Percentiles rank a stretch among this genome's conserved stretches.
phyloP scores from a whole-genome alignment of 2,329 filamentous ascomycete genomes.

The Didymella pomorum region DNA sequence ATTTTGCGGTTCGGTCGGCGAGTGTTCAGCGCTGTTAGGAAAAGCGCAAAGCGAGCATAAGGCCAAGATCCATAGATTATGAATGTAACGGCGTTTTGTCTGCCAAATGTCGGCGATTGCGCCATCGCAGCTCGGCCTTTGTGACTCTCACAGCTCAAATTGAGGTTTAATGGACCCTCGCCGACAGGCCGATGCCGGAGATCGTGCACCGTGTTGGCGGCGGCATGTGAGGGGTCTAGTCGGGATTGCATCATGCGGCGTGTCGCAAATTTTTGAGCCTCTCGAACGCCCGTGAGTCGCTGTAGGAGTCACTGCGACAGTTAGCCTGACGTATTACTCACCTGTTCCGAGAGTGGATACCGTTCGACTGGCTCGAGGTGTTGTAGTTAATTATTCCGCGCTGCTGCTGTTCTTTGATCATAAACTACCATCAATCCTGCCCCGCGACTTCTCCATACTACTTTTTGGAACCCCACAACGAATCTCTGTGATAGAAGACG shows the following conservation, averaged over 20 bases:
- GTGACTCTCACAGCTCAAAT: slow-evolving; percentile 1
- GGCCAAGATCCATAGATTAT: slow-evolving; percentile 24
- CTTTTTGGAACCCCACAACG: slow-evolving; percentile 6
- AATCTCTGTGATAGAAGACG: neutral
- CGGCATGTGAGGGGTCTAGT: slow-evolving; percentile 23
- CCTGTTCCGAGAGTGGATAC: slow-evolving; percentile 25
- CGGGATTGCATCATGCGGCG: slow-evolving; percentile 47
- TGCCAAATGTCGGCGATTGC: slow-evolving; percentile 18
- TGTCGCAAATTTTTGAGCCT: slow-evolving; percentile 38
- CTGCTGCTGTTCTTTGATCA: slow-evolving; percentile 25
- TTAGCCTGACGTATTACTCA: slow-evolving; percentile 23
- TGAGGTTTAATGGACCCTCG: slow-evolving; percentile 1
- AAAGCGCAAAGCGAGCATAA: slow-evolving; percentile 20
- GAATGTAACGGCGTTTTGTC: slow-evolving; percentile 21
- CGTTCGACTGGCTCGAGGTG: slow-evolving; percentile 26
- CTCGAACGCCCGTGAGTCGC: slow-evolving; percentile 16
- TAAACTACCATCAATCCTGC: slow-evolving; percentile 11
- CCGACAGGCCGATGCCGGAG: slow-evolving; percentile 11
- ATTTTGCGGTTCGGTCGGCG: slow-evolving; percentile 19
- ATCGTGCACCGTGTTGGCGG: too few relatives aligned
- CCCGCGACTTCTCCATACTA: slow-evolving; percentile 16
- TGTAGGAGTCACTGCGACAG: slow-evolving; percentile 18
- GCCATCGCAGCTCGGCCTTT: neutral
- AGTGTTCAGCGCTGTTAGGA: slow-evolving; percentile 11
- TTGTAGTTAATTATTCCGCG: slow-evolving; percentile 27